Evolutionary conservation across 192 early-diverging fungal species (phyloP), one percentile per base, ranked within the genome.

Genomic region (Rhizophagus prolifer): DNA sequence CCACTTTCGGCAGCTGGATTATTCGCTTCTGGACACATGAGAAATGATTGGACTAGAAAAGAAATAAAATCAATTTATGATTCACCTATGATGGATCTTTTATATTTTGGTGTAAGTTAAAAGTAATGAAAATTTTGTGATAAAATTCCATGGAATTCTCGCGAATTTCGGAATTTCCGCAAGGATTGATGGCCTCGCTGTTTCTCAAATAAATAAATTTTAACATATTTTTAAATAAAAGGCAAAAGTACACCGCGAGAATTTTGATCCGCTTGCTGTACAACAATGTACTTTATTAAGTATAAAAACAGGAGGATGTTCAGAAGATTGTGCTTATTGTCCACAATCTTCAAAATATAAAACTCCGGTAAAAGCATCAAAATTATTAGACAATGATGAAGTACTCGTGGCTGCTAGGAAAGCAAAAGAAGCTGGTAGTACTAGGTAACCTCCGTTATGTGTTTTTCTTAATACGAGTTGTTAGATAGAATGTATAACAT

Each of bases 251-350:
- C 93, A 94, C 81, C 88, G 93, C 69, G 76, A 84, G 34, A 81
- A 91, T 83, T 88, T 88, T 79, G 86, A 93, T 82, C 85, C 90
- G 13, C 81, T 87, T 50, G 88, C 87, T 41, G 91, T 94, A 25
- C 93, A 94, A 84, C 92, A 92, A 79, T 93, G 91, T 81, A 94
- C 93, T 10, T 84, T 94, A 5, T 75, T 93, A 60, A 89, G 86
- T 69, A 94, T 94, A 85, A 94, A 94, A 83, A 93, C 93, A 25
- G 93, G 93, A 68, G 93, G 93, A 28, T 94, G 93, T 78, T 86
- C 88, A 16, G 93, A 94, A 80, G 93, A 94, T 82, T 94, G 93
- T 82, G 86, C 92, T 62, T 94, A 94, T 81, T 91, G 91, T 81
- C 91, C 91, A 10, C 93, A 94, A 76, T 94, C 93, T 21, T 93